Evolutionary conservation across 148 eudicot genomes (phyloP), one percentile per base, ranked within the genome.

Genomic region (Nepenthes mirabilis): DNA sequence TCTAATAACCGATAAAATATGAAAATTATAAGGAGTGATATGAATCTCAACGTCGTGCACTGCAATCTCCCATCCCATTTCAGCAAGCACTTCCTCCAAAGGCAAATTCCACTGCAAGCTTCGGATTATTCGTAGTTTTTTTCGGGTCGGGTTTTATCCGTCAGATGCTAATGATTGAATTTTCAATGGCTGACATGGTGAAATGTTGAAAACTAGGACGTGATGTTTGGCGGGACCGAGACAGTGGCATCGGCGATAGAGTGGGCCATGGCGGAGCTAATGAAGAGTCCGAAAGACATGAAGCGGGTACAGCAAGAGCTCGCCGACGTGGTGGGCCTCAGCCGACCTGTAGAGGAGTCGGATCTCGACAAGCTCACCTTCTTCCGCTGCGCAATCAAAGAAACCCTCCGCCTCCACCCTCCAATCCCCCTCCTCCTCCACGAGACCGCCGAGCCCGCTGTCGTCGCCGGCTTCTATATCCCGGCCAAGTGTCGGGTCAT

Each of bases 211-310:
- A 23, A 23, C 23, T 71, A 86, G 94, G 94, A 86, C 58, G 94
- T 86, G 40, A 86, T 86, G 94, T 86, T 86, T 73, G 94, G 94
- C 6, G 94, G 94, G 5, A 86, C 94, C 1, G 94, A 86, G 66
- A 86, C 94, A 0, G 94, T 86, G 4, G 94, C 94, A 1, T 86
- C 94, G 1, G 94, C 94, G 2, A 83, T 86, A n/a, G 94, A 86
- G 63, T 86, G 94, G 94, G 75, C 82, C 11, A 76, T 86, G 84
- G 48, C 88, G 0, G 88, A 83, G 61, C 72, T 86, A 6, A 72
- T 86, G 69, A 68, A 56, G 14, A 79, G 74, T 64, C 94, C 94
- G 1, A 77, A 70, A 0, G 77, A 77, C 33, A 68, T 86, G 45
- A 86, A 76, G 59, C 60, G 80, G 60, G 94, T 79, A 77, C 94